These are phyloP conservation scores for Onygena corvina DNA, from an alignment of 2,329 filamentous ascomycete species.

Conservation along the genomic window DNA sequence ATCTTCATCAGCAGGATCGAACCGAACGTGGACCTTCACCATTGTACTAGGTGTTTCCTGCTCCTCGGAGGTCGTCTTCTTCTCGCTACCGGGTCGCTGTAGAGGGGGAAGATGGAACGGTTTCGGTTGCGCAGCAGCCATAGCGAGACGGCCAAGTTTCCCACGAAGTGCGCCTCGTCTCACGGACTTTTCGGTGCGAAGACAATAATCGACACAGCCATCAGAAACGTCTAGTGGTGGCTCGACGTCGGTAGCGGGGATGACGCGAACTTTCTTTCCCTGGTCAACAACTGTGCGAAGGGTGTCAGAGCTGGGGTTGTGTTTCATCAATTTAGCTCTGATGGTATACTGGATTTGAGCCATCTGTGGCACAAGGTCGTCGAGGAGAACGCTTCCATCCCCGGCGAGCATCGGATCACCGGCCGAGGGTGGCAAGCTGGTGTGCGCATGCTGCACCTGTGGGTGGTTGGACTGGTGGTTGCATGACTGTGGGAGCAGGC, in stretches of 20 bases:
- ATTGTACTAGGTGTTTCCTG: conserved; percentile 39
- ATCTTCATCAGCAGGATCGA: conserved; percentile 44
- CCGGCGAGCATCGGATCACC: conserved; percentile 46
- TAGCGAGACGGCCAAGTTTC: conserved; percentile 47
- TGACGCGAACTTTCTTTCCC: conserved; percentile 46
- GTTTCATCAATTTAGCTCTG: conserved; percentile 36
- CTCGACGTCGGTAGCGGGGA: conserved; percentile 48
- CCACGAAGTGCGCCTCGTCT: conserved; percentile 46
- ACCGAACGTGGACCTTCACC: conserved; percentile 46
- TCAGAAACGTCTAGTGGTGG: conserved; percentile 45
- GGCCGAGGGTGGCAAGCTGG: conserved; percentile 49
- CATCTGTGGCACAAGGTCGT: conserved; percentile 54
- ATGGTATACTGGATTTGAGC: conserved; percentile 47
- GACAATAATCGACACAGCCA: conserved; percentile 37
- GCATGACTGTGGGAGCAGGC: conserved; percentile 49
- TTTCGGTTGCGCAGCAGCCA: conserved; percentile 47
- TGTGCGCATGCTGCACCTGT: conserved; percentile 44
- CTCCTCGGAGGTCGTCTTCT: conserved; percentile 20
- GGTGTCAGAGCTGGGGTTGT: conserved; percentile 27
- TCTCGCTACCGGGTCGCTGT: conserved; percentile 19
- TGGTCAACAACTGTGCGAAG: conserved; percentile 39
- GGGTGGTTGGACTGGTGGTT: conserved; percentile 41
- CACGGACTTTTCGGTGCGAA: conserved; percentile 48
- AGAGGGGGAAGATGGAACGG: conserved; percentile 37
- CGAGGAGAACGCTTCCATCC: conserved; percentile 40